Evolutionary conservation across 768 basidiomycete genomes (phyloP).

Genomic region (Boletus tylopilopsis): DNA sequence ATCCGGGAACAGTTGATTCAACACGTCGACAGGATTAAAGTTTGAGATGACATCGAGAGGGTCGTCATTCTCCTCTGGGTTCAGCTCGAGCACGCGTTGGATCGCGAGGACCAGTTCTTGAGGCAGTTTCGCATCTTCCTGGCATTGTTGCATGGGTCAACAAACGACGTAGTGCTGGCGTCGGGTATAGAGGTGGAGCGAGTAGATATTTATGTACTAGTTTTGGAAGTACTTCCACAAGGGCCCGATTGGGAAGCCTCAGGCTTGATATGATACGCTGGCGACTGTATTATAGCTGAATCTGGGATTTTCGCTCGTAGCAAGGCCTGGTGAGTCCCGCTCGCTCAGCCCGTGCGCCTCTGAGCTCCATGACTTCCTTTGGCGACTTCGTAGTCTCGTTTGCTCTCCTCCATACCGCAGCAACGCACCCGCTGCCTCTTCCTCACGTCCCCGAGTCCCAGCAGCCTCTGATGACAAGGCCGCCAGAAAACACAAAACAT

Average conservation of each 20-base stretch:
- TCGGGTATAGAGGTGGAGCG: too few relatives aligned
- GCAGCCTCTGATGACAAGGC: slow-evolving; percentile 17
- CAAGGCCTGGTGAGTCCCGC: slow-evolving; percentile 11
- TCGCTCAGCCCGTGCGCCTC: not conserved
- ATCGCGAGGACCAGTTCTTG: slow-evolving; percentile 67
- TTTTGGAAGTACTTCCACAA: too few relatives aligned
- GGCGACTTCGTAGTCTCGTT: slow-evolving; percentile 21
- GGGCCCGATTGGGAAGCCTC: slow-evolving; percentile 12
- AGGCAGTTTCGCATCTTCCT: slow-evolving; percentile 48
- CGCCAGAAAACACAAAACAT: slow-evolving; percentile 43
- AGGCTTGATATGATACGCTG: not conserved
- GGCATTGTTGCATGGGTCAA: slow-evolving; percentile 19
- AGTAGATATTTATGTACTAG: too few relatives aligned
- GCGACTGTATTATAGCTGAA: not conserved
- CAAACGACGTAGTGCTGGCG: too few relatives aligned
- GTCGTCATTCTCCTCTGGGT: slow-evolving; percentile 42
- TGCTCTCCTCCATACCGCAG: slow-evolving; percentile 5
- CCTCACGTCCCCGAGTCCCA: not conserved
- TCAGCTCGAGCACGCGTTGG: slow-evolving; percentile 62
- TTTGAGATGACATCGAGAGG: slow-evolving; percentile 56
- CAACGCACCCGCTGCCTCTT: not conserved
- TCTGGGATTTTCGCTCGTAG: not conserved
- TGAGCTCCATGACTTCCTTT: slow-evolving; percentile 16
- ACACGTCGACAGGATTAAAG: slow-evolving; percentile 52
- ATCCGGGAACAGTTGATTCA: slow-evolving; percentile 70